These are phyloP conservation scores for Tolypocladium ophioglossoides DNA, from an alignment of 2,329 filamentous ascomycete genomes.

Conservation along the genomic window DNA sequence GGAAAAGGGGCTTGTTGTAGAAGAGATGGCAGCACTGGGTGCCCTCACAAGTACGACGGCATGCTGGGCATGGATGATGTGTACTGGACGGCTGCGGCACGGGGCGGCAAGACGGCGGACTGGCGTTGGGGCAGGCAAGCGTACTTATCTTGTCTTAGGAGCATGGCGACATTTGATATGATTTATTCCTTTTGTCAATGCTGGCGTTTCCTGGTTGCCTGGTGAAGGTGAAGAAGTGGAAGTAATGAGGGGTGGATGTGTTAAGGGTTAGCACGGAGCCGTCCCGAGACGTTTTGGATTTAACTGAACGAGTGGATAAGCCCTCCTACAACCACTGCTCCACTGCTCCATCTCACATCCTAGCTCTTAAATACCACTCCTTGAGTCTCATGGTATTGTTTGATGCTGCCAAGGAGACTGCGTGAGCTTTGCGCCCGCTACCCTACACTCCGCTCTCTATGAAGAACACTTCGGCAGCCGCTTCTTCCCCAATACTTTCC, in stretches of 20 bases:
- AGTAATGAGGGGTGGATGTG: background rate
- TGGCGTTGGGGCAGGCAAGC: conserved; percentile 20
- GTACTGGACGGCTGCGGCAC: background rate
- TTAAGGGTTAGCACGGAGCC: no score
- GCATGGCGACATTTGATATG: conserved; percentile 22
- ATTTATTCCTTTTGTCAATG: conserved; percentile 11
- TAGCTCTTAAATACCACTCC: no score
- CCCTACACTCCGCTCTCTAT: background rate
- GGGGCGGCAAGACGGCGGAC: background rate
- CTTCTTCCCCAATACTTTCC: conserved; percentile 64
- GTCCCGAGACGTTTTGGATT: no score
- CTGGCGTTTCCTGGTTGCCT: background rate
- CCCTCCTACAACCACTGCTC: no score
- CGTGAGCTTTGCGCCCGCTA: background rate
- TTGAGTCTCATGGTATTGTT: background rate
- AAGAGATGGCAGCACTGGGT: background rate
- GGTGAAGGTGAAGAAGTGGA: background rate
- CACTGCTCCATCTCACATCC: no score
- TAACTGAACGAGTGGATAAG: background rate
- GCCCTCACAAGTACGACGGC: background rate
- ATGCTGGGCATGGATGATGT: background rate
- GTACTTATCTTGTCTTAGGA: conserved; percentile 15
- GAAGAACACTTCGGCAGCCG: no score
- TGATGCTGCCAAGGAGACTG: background rate
- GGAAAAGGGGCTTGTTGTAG: background rate